Conservation (phyloP, 108 stramenopile species). For the Fistulifera pelliculosa region DNA sequence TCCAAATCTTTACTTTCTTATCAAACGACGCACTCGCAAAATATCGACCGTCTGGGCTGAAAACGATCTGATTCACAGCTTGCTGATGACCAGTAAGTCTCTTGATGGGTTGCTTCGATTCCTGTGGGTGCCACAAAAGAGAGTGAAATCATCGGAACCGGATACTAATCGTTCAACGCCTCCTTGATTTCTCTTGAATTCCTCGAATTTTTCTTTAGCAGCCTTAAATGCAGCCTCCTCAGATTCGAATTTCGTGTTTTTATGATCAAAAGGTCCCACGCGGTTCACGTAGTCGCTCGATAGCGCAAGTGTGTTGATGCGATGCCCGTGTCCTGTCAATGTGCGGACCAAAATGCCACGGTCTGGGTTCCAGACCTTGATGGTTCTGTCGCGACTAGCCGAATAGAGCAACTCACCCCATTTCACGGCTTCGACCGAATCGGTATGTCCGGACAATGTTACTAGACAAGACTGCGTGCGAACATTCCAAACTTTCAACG, state of each 20-base stretch:
- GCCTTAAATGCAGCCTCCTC: slow-evolving; percentile 24
- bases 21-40: slow-evolving; percentile 97
- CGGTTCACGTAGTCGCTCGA: slow-evolving; percentile 88
- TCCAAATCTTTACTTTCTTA: slow-evolving; percentile 98
- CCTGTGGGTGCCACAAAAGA: slow-evolving; percentile 93
- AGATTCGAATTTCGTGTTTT: slow-evolving; percentile 31
- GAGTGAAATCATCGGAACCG: slow-evolving; percentile 96
- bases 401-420: slow-evolving; percentile 98
- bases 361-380: slow-evolving; percentile 91
- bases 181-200: slow-evolving; percentile 44
- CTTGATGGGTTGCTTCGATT: slow-evolving; percentile 85
- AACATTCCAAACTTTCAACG: slow-evolving; percentile 96
- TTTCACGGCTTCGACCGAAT: slow-evolving; percentile 89
- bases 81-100: slow-evolving; percentile 98
- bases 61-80: slow-evolving; percentile 94
- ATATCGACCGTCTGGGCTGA: slow-evolving; percentile 93
- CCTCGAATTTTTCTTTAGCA: slow-evolving; percentile 66
- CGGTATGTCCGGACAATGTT: slow-evolving; percentile 87
- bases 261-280: slow-evolving; percentile 89
- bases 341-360: slow-evolving; percentile 85
- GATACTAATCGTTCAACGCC: slow-evolving; percentile 87
- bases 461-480: slow-evolving; percentile 71
- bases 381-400: slow-evolving; percentile 94
- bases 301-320: slow-evolving; percentile 95
- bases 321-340: slow-evolving; percentile 93